phyloP scores from a whole-genome alignment of 768 basidiomycete species.

The Lactarius hatsudake region DNA sequence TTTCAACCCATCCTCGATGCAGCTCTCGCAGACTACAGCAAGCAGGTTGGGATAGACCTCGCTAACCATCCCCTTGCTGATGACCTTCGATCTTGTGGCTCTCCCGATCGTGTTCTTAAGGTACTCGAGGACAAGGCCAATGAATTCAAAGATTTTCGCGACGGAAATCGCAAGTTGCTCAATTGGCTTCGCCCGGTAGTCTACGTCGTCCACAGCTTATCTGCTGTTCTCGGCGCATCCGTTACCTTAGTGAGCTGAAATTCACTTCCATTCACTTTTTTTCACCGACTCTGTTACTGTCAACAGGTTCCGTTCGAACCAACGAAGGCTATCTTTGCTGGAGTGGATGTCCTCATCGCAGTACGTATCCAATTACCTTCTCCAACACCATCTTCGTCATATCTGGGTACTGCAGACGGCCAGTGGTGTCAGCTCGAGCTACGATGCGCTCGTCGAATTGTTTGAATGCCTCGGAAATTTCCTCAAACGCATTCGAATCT shows the following conservation, averaged over 20 bases:
- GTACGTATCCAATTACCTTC: neutral
- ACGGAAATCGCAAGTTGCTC: neutral
- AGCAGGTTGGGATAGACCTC: neutral
- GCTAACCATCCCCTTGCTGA: neutral
- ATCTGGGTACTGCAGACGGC: neutral
- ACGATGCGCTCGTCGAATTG: neutral
- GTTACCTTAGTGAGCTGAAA: neutral
- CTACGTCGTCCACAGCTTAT: neutral
- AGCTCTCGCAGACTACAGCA: neutral
- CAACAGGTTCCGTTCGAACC: neutral
- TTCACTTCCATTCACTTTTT: neutral
- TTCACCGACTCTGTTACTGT: neutral
- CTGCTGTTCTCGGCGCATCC: neutral
- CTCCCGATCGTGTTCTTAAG: neutral
- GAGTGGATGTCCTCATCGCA: neutral
- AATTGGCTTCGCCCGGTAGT: neutral
- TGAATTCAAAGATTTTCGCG: neutral
- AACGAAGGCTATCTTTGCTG: neutral
- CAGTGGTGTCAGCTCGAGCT: neutral
- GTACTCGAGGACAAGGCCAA: neutral
- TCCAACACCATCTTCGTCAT: neutral
- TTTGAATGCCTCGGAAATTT: constrained; percentile 5
- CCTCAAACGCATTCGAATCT: constrained; percentile 2
- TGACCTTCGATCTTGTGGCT: neutral
- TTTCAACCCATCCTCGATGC: neutral